Base-by-base conservation (phyloP, 108 stramenopile species). In the Cafeteria roenbergensis region DNA sequence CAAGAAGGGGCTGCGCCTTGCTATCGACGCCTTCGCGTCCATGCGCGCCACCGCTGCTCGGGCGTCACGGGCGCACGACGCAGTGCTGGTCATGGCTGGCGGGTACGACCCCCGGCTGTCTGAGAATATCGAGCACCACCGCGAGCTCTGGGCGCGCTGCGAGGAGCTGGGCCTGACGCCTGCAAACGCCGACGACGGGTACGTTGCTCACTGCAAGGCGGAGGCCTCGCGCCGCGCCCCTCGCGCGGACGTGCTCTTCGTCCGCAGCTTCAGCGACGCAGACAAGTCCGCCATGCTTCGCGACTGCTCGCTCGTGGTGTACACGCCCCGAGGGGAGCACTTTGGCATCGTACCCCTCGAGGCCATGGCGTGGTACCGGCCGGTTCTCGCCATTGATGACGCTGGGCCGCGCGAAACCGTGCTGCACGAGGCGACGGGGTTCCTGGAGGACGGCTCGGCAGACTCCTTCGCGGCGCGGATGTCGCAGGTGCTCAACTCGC, bases 341-440 rank as follows among this genome's bases (percentile, higher is more conserved):
- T 98, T 98, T 77, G 96, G 96, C 25, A 98, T 98, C 69, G 96
- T 98, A n/a, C 96, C 96, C 0, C 73, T 98, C 25, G 96, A 98
- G 77, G 91, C 89, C 48, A 94, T 94, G 93, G 87, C 85, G 77
- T 82, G 86, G 8, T 89, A 85, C 20, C 75, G 85, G 1, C 91
- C 94, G 1, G 87, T 89, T 9, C 60, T 93, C 35, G 90, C 90
- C 25, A 80, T 86, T 34, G 73, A 79, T 28, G 78, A 78, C 42
- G 95, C 94, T 17, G 96, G 96, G 27, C 96, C 96, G 0, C 79
- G 73, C 63, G 96, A 98, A 77, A 91, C 92, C 0, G 78, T 98
- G 35, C 69, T 82, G 21, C 76, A 93, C 66, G 88, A 84, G 1
- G 68, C 48, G 24, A 92, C 93, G 21, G 96, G 96, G 56, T 92